phyloP scores from a whole-genome alignment of 2,329 filamentous ascomycete species.

The Fusarium fracticaudum region DNA sequence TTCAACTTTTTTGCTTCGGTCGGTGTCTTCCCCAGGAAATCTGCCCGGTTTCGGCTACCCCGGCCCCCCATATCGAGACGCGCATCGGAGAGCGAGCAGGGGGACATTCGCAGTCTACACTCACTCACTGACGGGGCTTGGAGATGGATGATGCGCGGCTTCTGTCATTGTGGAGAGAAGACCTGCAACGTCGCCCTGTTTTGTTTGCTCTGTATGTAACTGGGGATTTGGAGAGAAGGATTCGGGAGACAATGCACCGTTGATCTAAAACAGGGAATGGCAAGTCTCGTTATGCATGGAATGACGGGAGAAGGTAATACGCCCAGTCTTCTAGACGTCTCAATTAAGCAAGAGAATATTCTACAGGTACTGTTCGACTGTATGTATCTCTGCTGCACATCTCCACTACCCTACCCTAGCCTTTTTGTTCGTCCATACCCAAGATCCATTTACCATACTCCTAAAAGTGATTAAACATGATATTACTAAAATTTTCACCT shows the following conservation, averaged over 20 bases:
- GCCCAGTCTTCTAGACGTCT: neutral
- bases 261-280: neutral
- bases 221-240: neutral
- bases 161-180: slow-evolving; percentile 4
- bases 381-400: neutral
- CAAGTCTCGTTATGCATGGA: slow-evolving; percentile 13
- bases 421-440: neutral
- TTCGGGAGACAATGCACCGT: neutral
- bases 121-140: neutral
- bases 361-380: neutral
- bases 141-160: neutral
- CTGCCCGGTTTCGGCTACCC: slow-evolving; percentile 26
- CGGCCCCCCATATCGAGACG: slow-evolving; percentile 21
- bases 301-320: slow-evolving; percentile 7
- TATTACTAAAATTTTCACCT: slow-evolving; percentile 50
- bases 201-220: neutral
- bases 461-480: slow-evolving; percentile 53
- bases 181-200: neutral
- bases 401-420: neutral
- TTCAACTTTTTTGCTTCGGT: neutral
- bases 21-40: slow-evolving; percentile 16
- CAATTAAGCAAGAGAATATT: slow-evolving; percentile 7
- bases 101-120: neutral
- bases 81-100: slow-evolving; percentile 24
- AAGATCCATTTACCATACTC: neutral